Evolutionary conservation across 768 basidiomycete genomes (phyloP).

Genomic region (Tubosaeta sp.): DNA sequence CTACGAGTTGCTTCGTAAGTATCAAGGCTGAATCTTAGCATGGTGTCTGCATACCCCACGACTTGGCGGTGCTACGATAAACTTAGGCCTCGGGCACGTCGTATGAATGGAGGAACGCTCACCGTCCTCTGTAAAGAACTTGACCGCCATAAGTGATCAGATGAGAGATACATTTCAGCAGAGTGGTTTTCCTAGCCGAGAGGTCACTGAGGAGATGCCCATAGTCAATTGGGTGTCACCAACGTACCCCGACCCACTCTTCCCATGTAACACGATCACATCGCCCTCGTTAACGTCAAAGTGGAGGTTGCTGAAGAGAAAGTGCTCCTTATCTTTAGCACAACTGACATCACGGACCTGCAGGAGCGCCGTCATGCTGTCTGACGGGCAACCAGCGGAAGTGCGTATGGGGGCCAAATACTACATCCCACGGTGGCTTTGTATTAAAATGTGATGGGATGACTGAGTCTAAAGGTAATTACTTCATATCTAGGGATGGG

Average conservation of each 20-base stretch:
- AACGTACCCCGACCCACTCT: slow-evolving; percentile 68
- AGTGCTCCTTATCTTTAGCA: slow-evolving; percentile 40
- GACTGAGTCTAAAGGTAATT: slow-evolving; percentile 28
- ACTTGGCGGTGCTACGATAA: slow-evolving; percentile 42
- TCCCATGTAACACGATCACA: slow-evolving; percentile 72
- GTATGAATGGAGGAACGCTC: slow-evolving; percentile 16
- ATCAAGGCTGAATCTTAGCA: background rate
- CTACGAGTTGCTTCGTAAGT: slow-evolving; percentile 34
- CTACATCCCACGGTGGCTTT: slow-evolving; percentile 17
- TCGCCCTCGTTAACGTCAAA: slow-evolving; percentile 69
- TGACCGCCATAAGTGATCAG: slow-evolving; percentile 67
- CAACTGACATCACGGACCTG: slow-evolving; percentile 51
- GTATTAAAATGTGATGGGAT: no score
- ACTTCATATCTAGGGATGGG: slow-evolving; percentile 41
- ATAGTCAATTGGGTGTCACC: background rate
- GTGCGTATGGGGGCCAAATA: background rate
- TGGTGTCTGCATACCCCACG: slow-evolving; percentile 39
- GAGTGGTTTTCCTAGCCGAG: slow-evolving; percentile 55
- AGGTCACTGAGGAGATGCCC: slow-evolving; percentile 4
- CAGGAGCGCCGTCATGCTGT: slow-evolving; percentile 36
- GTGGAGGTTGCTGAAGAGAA: slow-evolving; percentile 57
- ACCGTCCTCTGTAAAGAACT: slow-evolving; percentile 66
- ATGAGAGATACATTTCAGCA: slow-evolving; percentile 83
- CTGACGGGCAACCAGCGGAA: background rate
- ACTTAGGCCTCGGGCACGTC: background rate